A percentile compares a stretch with the other conserved stretches of the same genome.
These are phyloP conservation scores for Gorgonomyces haynaldii DNA, from an alignment of 192 early-diverging fungal genomes.

Conservation along the genomic window DNA sequence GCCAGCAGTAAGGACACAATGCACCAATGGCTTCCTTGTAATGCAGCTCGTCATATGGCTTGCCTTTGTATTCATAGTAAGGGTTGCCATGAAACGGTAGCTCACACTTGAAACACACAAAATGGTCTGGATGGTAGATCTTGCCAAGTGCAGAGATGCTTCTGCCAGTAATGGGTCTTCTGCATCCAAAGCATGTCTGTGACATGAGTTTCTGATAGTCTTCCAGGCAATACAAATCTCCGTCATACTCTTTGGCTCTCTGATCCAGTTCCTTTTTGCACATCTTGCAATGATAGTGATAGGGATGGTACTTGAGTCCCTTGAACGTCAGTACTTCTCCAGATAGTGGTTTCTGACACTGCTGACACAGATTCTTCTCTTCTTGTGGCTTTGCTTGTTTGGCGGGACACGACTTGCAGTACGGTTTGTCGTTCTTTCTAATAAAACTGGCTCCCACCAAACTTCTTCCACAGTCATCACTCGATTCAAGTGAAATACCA, in stretches of 20 bases:
- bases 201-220: conserved; percentile 21
- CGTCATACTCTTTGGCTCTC: conserved; percentile 27
- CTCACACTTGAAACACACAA: conserved; percentile 40
- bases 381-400: conserved; percentile 8
- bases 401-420: conserved; percentile 32
- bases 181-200: conserved; percentile 28
- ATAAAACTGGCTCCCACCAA: conserved; percentile 26
- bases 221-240: conserved; percentile 36
- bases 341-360: conserved; percentile 26
- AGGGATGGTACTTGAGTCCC: conserved; percentile 25
- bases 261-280: conserved; percentile 23
- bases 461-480: conserved; percentile 20
- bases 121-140: conserved; percentile 40
- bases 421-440: conserved; percentile 29
- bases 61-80: conserved; percentile 31
- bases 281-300: conserved; percentile 31
- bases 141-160: conserved; percentile 28
- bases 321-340: conserved; percentile 13
- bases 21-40: conserved; percentile 33
- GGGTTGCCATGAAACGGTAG: conserved; percentile 22
- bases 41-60: conserved; percentile 33
- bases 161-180: conserved; percentile 26
- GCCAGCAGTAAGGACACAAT: conserved; percentile 29
- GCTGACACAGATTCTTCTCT: conserved; percentile 18
- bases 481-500: conserved; percentile 13